These are phyloP conservation scores for Xylaria sp. DNA, from an alignment of 2,329 filamentous ascomycete species.

Conservation along the genomic window DNA sequence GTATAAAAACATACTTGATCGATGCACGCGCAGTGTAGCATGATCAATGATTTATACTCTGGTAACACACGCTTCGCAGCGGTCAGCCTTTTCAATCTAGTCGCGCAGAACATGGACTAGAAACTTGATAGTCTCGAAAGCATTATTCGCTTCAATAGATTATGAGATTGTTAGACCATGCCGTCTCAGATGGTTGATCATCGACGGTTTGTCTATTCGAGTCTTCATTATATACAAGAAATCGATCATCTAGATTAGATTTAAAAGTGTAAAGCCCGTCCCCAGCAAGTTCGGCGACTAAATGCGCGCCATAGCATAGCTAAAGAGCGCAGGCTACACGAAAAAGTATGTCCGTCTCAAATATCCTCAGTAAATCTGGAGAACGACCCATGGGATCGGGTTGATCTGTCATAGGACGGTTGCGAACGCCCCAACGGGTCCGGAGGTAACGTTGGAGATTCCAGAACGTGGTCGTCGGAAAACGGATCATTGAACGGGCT, in stretches of 20 bases:
- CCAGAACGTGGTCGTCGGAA: constrained; percentile 35
- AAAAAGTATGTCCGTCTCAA: constrained; percentile 36
- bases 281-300: constrained; percentile 12
- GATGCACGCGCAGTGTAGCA: no score
- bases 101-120: neutral
- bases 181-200: constrained; percentile 15
- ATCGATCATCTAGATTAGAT: constrained; percentile 32
- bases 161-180: constrained; percentile 12
- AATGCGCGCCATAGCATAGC: constrained; percentile 36
- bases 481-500: constrained; percentile 51
- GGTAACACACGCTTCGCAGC: neutral
- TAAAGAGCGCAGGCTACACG: constrained; percentile 28
- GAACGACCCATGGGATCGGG: constrained; percentile 40
- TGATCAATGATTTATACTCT: neutral
- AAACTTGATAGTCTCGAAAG: neutral
- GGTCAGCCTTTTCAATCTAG: neutral
- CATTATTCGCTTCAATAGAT: constrained; percentile 14
- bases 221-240: constrained; percentile 38
- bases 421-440: constrained; percentile 49
- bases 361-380: constrained; percentile 52
- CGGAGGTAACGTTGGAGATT: constrained; percentile 34
- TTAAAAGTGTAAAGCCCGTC: constrained; percentile 18
- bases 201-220: constrained; percentile 13
- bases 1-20: no score
- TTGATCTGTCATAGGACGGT: constrained; percentile 44